These are phyloP conservation scores for Claviceps spartinae DNA, from an alignment of 2,329 filamentous ascomycete species.

Conservation along the genomic window DNA sequence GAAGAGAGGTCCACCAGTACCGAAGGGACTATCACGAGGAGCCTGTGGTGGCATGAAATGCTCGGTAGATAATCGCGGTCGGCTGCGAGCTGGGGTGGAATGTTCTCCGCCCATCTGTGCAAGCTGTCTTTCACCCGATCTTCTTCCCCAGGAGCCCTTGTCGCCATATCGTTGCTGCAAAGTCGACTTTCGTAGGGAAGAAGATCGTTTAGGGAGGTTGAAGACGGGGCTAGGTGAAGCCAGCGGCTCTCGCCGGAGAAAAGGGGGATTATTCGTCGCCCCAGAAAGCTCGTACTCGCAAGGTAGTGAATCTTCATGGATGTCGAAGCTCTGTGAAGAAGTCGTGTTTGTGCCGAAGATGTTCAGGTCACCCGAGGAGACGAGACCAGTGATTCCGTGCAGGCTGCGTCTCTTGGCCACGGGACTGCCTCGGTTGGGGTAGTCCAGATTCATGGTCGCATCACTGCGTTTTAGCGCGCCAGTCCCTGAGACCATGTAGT, in stretches of 20 bases:
- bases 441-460: constrained; percentile 76
- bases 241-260: constrained; percentile 23
- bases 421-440: constrained; percentile 65
- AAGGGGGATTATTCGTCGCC: constrained; percentile 8
- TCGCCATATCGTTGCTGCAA: constrained; percentile 70
- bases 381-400: constrained; percentile 56
- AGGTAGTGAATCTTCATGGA: constrained; percentile 32
- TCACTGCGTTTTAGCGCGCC: constrained; percentile 90
- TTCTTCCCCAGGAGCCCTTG: constrained; percentile 48
- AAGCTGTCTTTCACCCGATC: constrained; percentile 43
- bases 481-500: constrained; percentile 27
- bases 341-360: constrained; percentile 53
- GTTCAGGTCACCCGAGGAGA: constrained; percentile 46
- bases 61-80: constrained; percentile 66
- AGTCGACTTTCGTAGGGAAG: constrained; percentile 74
- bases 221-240: constrained; percentile 33
- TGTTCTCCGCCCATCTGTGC: constrained; percentile 39
- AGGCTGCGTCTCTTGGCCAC: constrained; percentile 84
- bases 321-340: constrained; percentile 34
- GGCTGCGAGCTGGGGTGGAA: constrained; percentile 44
- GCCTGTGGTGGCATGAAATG: constrained; percentile 54
- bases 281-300: constrained; percentile 41
- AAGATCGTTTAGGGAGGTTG: constrained; percentile 53
- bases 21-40: constrained; percentile 50
- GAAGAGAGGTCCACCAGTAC: constrained; percentile 35